Base-by-base conservation (phyloP, 805 yeast genomes). In the Isabelozyma pseudorhagii region DNA sequence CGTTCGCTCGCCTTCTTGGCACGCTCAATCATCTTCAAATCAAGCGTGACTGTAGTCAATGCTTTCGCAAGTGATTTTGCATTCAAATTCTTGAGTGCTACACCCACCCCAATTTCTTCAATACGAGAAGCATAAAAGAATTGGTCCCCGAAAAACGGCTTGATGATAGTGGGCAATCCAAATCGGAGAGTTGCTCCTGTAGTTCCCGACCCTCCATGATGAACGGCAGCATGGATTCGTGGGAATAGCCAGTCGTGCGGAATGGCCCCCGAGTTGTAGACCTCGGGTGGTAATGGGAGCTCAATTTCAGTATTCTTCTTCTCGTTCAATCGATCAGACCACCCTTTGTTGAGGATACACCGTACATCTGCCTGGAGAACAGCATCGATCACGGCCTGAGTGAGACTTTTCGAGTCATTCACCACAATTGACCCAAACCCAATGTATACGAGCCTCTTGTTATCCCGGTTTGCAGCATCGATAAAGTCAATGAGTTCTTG, bases 361-460 rank as follows among this genome's bases (percentile, higher is more conserved):
- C 89, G 72, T 0, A 93, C 96, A 58, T 82, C 96, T 2, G 97
- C 86, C 46, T 82, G 82, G 15, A 77, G 54, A 1, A 93, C 96
- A 0, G 97, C 93, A 38, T 86, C 86, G 11, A 84, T 80, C 9
- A 93, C 82, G 0, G 96, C 89, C 54, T 76, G 68, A 1, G 97
- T 90, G 67, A 93, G 76, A 47, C 83, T 86, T 43, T 75, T 78
- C 0, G 97, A 92, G 63, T 93, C 84, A 3, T 84, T 76, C 3
- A 93, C 97, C 6, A 93, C 96, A 64, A 93, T 93, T 0, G 97
- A 90, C 0, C 98, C 98, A 71, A 93, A 93, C 0, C 98, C 98
- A 62, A 93, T 87, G 64, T 93, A 93, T 0, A 91, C 96, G 28
- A 93, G 57, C 61, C 87, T 88, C 64, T 86, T 87, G 1, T 72